phyloP scores from a whole-genome alignment of 2,329 filamentous ascomycete species.

The Aspergillus ruber region DNA sequence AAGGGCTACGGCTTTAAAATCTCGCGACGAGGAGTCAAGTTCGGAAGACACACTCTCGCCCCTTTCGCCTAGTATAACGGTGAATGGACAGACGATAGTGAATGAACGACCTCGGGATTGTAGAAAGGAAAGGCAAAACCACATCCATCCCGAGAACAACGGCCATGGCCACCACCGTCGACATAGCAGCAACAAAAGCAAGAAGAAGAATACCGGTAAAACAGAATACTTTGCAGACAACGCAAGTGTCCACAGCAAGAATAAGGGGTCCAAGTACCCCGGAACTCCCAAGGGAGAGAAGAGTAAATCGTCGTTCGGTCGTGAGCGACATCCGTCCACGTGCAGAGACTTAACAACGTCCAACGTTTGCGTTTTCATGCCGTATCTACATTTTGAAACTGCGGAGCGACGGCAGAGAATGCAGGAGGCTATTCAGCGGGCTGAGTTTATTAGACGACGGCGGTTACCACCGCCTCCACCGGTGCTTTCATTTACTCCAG shows the following conservation, averaged over 20 bases:
- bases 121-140: neutral
- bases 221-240: constrained; percentile 23
- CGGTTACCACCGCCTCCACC: neutral
- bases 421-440: constrained; percentile 47
- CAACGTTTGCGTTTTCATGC: constrained; percentile 48
- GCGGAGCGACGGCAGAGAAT: constrained; percentile 50
- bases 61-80: constrained; percentile 11
- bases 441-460: constrained; percentile 14
- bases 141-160: neutral
- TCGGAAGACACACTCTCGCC: constrained; percentile 11
- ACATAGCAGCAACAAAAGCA: constrained; percentile 7
- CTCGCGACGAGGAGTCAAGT: constrained; percentile 23
- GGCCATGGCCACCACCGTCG: neutral
- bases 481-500: constrained; percentile 6
- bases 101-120: constrained; percentile 5
- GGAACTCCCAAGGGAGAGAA: constrained; percentile 21
- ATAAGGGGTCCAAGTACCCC: constrained; percentile 24
- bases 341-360: constrained; percentile 24
- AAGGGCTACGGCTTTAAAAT: constrained; percentile 19
- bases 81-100: constrained; percentile 13
- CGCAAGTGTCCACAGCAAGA: constrained; percentile 13
- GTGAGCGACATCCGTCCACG: constrained; percentile 31
- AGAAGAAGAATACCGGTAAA: constrained; percentile 25
- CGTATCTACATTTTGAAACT: constrained; percentile 60
- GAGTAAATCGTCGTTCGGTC: constrained; percentile 28